Base-by-base conservation (phyloP, 345 rosid genomes). In the thale cress (Arabidopsis thaliana) region DNA sequence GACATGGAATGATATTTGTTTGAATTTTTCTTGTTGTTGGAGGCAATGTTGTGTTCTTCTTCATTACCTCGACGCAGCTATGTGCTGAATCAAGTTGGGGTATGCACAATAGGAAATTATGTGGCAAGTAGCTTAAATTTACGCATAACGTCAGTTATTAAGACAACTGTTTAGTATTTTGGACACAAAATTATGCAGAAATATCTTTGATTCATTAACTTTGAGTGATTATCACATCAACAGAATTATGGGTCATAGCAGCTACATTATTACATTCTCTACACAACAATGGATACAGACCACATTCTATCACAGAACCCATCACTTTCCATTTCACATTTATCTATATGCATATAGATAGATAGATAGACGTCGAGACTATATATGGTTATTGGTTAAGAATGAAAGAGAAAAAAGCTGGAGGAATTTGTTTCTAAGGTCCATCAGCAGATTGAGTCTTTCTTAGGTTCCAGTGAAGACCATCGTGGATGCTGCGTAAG, bases 391-490 rank as follows among this genome's bases (percentile, higher is more conserved):
- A 59, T 20, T 32, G 25, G 60, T 67, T 41, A 59, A 34, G 11
- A 62, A 10, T 34, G 37, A 55, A 50, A 41, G 28, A 48, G 32
- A 63, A 30, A 53, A 56, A 34, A 45, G 24, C 11, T 14, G n/a
- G 49, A 46, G 12, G 25, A 74, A 58, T 50, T 5, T 61, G 37
- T 42, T 75, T 16, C 60, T 62, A 79, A 22, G 96, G 98, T 34
- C 97, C 96, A 42, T 96, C 96, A 30, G 80, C 84, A n/a, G 91
- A 87, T 76, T 96, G 98, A 5, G 85, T 82, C 86, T 88, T 89
- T 77, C 99, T 86, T 70, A 81, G 72, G 78, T 96, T 96, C 99
- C 99, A 96, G 77, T 96, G 98, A 56, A 96, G 98, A 57, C 97
- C 97, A 0, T 96, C 98, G 0, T 91, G 98, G 75, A 96, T 96